phyloP scores from a whole-genome alignment of 2,329 filamentous ascomycete species.

The Colletotrichum sidae region DNA sequence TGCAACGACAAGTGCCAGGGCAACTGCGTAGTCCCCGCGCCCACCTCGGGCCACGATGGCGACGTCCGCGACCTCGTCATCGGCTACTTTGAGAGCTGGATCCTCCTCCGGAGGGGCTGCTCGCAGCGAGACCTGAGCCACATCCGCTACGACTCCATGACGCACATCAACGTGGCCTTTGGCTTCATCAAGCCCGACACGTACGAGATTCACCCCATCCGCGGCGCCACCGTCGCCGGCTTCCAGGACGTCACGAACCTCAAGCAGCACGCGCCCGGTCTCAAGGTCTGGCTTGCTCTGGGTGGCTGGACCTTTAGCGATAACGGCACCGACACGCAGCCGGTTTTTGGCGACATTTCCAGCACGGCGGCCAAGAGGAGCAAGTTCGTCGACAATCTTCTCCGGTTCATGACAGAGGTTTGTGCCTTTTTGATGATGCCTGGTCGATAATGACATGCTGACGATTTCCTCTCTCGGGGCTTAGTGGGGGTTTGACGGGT shows the following conservation, averaged over 20 bases:
- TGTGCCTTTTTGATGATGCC: too few species aligned
- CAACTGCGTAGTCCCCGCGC: conserved; percentile 39
- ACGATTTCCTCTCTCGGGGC: too few species aligned
- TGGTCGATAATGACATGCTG: too few species aligned
- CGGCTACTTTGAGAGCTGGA: conserved; percentile 49
- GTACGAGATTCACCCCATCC: conserved; percentile 38
- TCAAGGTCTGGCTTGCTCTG: conserved; percentile 23
- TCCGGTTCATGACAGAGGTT: conserved; percentile 32
- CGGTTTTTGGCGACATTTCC: conserved; percentile 47
- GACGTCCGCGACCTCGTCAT: conserved; percentile 41
- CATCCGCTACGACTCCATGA: background rate
- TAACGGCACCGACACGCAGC: conserved; percentile 9
- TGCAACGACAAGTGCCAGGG: conserved; percentile 37
- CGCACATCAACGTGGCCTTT: conserved; percentile 27
- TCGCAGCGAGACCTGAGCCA: too few species aligned
- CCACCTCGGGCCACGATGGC: conserved; percentile 16
- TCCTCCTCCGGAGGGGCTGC: background rate
- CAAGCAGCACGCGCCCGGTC: conserved; percentile 22
- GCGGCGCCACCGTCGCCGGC: background rate
- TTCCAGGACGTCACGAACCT: conserved; percentile 20
- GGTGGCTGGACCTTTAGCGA: conserved; percentile 32
- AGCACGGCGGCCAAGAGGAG: conserved; percentile 37
- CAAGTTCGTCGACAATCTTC: conserved; percentile 39
- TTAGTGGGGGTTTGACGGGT: conserved; percentile 42
- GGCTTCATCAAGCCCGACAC: conserved; percentile 31